Evolutionary conservation across 306 rosid species (phyloP), one percentile per base, ranked within the genome.

Genomic region (Lotus japonicus): DNA sequence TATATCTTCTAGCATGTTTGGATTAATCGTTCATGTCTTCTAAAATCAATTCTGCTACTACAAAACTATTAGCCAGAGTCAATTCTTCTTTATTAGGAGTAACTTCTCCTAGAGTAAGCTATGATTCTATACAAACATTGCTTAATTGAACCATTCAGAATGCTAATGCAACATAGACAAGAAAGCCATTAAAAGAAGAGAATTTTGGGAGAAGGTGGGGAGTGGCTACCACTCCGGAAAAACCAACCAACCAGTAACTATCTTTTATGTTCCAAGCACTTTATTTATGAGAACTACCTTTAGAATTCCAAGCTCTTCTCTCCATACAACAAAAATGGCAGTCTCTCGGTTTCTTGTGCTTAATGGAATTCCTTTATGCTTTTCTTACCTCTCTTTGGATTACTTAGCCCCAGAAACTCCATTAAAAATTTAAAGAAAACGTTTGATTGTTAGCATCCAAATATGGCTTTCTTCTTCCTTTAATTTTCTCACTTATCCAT

Each of bases 221-320:
- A 79, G 79, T 76, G 18, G 76, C 58, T 79, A 53, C 50, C 72
- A 38, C 60, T 17, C 59, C 26, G 38, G 15, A 38, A 50, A 57
- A 54, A 49, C 55, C 57, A 48, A 83, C 44, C 11, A 72, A 77
- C 53, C 73, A 80, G 77, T 53, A 70, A 52, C 53, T 62, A 69
- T 73, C 81, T 86, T 74, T 88, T 79, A 60, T 68, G 84, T 77
- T 53, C 9, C 55, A 14, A 26, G 56, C 38, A 78, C 73, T 73
- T 62, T 73, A 78, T 85, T 88, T 83, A 77, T 56, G 76, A 39
- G 15, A 73, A 43, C 70, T 52, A 64, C 74, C 95, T 88, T 85
- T 85, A 83, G 88, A 85, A 88, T 85, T 85, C 90, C 90, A 79
- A 71, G 90, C 88, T 81, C 94, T 78, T 50, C 55, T 68, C 70